Evolutionary conservation across 139 green algal genomes (phyloP), one percentile per base, ranked within the genome.

Genomic region (Desmodesmus armatus): DNA sequence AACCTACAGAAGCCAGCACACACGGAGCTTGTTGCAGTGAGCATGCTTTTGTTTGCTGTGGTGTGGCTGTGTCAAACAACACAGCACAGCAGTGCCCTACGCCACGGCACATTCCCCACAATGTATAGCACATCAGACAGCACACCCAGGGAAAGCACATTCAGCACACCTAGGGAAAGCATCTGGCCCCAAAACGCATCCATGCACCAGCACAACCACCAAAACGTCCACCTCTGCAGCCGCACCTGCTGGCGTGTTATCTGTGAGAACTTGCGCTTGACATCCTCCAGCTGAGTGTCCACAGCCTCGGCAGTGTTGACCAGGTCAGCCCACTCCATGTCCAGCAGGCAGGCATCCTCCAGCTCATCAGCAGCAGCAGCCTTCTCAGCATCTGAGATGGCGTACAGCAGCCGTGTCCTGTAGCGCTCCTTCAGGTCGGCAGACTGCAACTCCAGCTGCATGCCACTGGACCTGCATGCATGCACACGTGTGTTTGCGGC

Each of bases 371-470:
- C 49, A 70, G 78, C 89, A n/a, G 82, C 33, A 3, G 67, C 78
- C 69, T 83, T 44, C 67, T 87, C 51, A 3, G 65, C 60, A 31
- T 93, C 85, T 33, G 49, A 63, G 25, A 86, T 72, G 19, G 91
- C 87, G 81, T 95, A 95, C 58, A 96, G 87, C 86, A 92, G 44
- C 21, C 94, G 89, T 11, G 90, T 96, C 82, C 93, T 89, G 91
- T 90, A 96, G n/a, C 94, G 89, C 90, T 98, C 94, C 85, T 97
- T 91, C 47, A 98, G 83, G 85, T 96, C 94, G 0, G 53, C 60
- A 87, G 94, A 96, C 2, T 87, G 66, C 51, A 97, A 77, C 89
- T 97, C 94, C 89, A 95, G 93, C 29, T 89, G 37, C 94, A 96
- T 96, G 71, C 81, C 75, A 40, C 88, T 86, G 69, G 53, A 69